Conservation (phyloP, 352 stramenopile species). For the Nothophytophthora sp. region DNA sequence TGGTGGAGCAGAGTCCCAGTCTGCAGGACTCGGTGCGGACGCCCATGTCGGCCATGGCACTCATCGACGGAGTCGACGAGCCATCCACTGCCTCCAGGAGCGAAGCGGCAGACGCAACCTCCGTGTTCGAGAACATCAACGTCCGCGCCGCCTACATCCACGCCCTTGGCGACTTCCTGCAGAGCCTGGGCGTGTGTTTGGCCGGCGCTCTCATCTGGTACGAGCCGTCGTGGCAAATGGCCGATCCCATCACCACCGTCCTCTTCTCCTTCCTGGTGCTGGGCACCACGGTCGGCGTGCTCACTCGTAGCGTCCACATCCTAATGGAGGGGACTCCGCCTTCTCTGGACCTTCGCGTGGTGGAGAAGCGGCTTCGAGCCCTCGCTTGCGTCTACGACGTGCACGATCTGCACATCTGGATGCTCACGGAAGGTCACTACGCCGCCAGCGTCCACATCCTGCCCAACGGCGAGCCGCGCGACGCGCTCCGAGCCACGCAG, state of each 20-base stretch:
- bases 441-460: slow-evolving; percentile 93
- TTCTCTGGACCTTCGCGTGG: slow-evolving; percentile 43
- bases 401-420: slow-evolving; percentile 99
- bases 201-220: slow-evolving; percentile 97
- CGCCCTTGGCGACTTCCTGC: slow-evolving; percentile 96
- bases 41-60: slow-evolving; percentile 74
- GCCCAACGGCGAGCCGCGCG: slow-evolving; percentile 52
- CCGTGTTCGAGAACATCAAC: slow-evolving; percentile 92
- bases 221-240: slow-evolving; percentile 94
- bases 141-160: slow-evolving; percentile 98
- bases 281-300: slow-evolving; percentile 92
- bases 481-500: slow-evolving; percentile 58
- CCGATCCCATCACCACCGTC: slow-evolving; percentile 97
- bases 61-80: slow-evolving; percentile 55
- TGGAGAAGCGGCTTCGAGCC: slow-evolving; percentile 64
- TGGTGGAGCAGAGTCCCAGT: slow-evolving; percentile 44
- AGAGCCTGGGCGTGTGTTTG: slow-evolving; percentile 96
- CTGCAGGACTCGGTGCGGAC: slow-evolving; percentile 53
- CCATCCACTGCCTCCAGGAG: slow-evolving; percentile 2
- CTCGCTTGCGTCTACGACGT: slow-evolving; percentile 91
- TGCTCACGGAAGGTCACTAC: slow-evolving; percentile 89
- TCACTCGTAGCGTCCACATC: slow-evolving; percentile 91
- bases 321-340: slow-evolving; percentile 95
- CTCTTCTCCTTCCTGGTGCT: slow-evolving; percentile 96
- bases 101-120: slow-evolving; percentile 13